Evolutionary conservation across 768 basidiomycete genomes (phyloP), one percentile per base, ranked within the genome.

Genomic region (Chalciporus piperatus): DNA sequence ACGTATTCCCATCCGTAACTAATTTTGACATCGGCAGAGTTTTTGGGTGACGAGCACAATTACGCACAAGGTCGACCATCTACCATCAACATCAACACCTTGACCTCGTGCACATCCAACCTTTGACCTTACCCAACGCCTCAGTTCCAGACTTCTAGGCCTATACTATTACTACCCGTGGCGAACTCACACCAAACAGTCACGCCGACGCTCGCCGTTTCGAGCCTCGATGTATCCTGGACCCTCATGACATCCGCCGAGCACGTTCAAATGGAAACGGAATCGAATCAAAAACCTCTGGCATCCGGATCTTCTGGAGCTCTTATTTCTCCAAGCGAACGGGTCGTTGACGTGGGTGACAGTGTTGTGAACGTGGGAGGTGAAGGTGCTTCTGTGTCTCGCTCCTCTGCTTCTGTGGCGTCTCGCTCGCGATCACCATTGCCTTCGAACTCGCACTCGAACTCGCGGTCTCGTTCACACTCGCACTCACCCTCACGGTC

Each of bases 211-310:
- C 30, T 17, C 52, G 20, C 20, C 40, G 32, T 25, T 16, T 49
- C 22, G 38, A 46, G 50, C 25, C 33, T 38, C 45, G 46, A 65
- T 69, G 67, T 42, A 20, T 45, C 48, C 47, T 30, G 50, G 19
- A 35, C 28, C 28, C 37, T 49, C 45, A 70, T 67, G 66, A 70
- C 68, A 33, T 55, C 63, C 40, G 44, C 59, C 56, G 57, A 70
- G 14, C 59, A 58, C 49, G 52, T 56, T 57, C 54, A 53, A 23
- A 50, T 62, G 55, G 55, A 56, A 46, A 55, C 55, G 52, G 42
- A 38, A 42, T 38, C 47, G 46, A 41, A 56, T 35, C 45, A 16
- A 27, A 22, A 19, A 5, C 41, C 50, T 17, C 35, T 37, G 3
- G 35, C 35, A n/a, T 37, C 35, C 6, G 16, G 35, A n/a, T 37